These are phyloP conservation scores for Phoma sp. DNA, from an alignment of 2,329 filamentous ascomycete species.

Conservation along the genomic window DNA sequence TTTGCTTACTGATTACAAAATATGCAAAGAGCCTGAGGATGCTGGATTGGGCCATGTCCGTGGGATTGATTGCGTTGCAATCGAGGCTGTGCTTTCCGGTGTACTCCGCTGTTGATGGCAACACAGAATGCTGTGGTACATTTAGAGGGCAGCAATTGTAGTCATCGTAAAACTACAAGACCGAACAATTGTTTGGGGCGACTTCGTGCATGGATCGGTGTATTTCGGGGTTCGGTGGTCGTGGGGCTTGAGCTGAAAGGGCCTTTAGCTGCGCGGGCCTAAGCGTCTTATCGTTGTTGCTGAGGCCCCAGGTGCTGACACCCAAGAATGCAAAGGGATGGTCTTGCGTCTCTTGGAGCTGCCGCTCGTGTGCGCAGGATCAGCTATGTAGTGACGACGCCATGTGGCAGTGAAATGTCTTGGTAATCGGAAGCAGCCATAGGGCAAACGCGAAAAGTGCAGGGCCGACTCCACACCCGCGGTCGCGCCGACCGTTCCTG, in stretches of 20 bases:
- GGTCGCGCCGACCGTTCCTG: conserved; percentile 14
- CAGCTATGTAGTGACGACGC: conserved; percentile 15
- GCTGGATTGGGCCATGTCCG: too few relatives aligned
- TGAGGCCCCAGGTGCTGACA: too few relatives aligned
- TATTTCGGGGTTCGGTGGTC: too few relatives aligned
- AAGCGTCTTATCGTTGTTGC: too few relatives aligned
- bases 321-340: background rate
- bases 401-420: conserved; percentile 10
- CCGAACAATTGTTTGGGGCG: too few relatives aligned
- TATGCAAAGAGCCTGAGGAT: too few relatives aligned
- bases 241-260: background rate
- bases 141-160: too few relatives aligned
- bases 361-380: conserved; percentile 2
- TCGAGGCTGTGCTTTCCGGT: conserved; percentile 15
- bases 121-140: background rate
- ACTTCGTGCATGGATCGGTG: too few relatives aligned
- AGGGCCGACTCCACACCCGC: conserved; percentile 23
- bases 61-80: conserved; percentile 4
- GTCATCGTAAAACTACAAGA: background rate
- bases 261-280: too few relatives aligned
- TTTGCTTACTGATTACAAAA: too few relatives aligned
- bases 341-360: conserved; percentile 6
- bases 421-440: conserved; percentile 23
- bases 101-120: background rate
- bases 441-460: conserved; percentile 20